Evolutionary conservation across 805 yeast genomes (phyloP).

Genomic region (Phaffomyces thermotolerans): DNA sequence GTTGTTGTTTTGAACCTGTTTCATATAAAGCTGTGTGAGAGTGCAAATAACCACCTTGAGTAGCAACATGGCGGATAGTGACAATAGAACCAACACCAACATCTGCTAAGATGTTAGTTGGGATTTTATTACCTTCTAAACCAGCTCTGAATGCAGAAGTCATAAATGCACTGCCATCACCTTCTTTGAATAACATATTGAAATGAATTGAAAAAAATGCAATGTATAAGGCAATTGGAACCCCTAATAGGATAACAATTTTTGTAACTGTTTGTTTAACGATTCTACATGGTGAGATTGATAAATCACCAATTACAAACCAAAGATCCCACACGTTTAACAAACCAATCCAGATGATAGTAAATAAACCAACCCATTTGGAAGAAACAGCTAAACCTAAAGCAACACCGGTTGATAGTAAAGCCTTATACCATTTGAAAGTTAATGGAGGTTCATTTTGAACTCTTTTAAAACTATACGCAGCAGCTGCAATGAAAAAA

Average conservation of each 20-base stretch:
- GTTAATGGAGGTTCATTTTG: slow-evolving; percentile 60
- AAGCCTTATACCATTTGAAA: slow-evolving; percentile 47
- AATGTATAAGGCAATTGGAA: slow-evolving; percentile 52
- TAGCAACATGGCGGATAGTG: slow-evolving; percentile 59
- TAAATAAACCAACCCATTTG: slow-evolving; percentile 82
- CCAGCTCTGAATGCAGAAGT: slow-evolving; percentile 65
- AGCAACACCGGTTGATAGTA: slow-evolving; percentile 59
- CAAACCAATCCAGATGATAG: slow-evolving; percentile 70
- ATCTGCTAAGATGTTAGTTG: slow-evolving; percentile 48
- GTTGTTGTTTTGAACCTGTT: slow-evolving; percentile 81
- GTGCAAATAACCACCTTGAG: slow-evolving; percentile 77
- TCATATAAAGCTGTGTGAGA: slow-evolving; percentile 69
- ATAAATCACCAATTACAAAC: slow-evolving; percentile 67
- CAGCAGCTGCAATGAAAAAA: slow-evolving; percentile 69
- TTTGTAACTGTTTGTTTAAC: slow-evolving; percentile 43
- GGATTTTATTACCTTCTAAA: slow-evolving; percentile 53
- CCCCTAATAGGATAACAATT: slow-evolving; percentile 44
- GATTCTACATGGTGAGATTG: slow-evolving; percentile 38
- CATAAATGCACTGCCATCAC: slow-evolving; percentile 68
- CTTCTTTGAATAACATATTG: slow-evolving; percentile 47
- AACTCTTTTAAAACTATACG: slow-evolving; percentile 57
- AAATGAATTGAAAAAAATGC: slow-evolving; percentile 60
- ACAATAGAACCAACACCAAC: slow-evolving; percentile 70
- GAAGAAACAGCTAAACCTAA: slow-evolving; percentile 68
- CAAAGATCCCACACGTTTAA: slow-evolving; percentile 56